These are phyloP conservation scores for Xylaria sp. DNA, from an alignment of 2,329 filamentous ascomycete genomes.

Conservation along the genomic window DNA sequence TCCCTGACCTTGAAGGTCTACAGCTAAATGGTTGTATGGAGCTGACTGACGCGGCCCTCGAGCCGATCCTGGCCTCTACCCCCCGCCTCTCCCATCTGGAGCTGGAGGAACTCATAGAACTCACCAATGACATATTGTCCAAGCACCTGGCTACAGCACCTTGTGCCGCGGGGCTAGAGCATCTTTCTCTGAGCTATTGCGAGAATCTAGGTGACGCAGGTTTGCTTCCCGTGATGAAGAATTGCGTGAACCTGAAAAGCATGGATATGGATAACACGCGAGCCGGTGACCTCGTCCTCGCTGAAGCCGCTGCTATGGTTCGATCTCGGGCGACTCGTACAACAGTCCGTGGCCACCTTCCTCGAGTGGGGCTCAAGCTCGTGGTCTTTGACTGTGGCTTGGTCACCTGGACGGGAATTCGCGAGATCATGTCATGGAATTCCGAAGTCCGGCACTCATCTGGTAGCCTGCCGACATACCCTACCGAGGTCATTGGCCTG, in stretches of 20 bases:
- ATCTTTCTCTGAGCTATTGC: conserved; percentile 89
- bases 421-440: conserved; percentile 85
- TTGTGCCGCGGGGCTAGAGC: conserved; percentile 73
- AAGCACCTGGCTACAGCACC: conserved; percentile 77
- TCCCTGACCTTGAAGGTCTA: conserved; percentile 81
- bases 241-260: conserved; percentile 70
- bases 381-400: conserved; percentile 91
- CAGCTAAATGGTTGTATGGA: conserved; percentile 79
- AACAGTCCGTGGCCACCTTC: conserved; percentile 48
- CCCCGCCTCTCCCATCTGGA: conserved; percentile 85
- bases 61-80: conserved; percentile 74
- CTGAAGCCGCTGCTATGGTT: conserved; percentile 83
- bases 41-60: conserved; percentile 75
- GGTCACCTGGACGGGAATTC: conserved; percentile 90
- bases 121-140: conserved; percentile 76
- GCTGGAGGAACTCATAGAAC: conserved; percentile 78
- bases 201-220: conserved; percentile 83
- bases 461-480: conserved; percentile 58
- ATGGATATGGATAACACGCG: conserved; percentile 94
- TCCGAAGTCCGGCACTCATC: conserved; percentile 68
- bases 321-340: conserved; percentile 62
- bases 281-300: conserved; percentile 82
- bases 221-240: conserved; percentile 81
- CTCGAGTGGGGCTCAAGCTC: conserved; percentile 71
- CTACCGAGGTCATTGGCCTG: conserved; percentile 79